Conservation (phyloP, 257 asterid genomes). For the Nyctanthes arbortristis region DNA sequence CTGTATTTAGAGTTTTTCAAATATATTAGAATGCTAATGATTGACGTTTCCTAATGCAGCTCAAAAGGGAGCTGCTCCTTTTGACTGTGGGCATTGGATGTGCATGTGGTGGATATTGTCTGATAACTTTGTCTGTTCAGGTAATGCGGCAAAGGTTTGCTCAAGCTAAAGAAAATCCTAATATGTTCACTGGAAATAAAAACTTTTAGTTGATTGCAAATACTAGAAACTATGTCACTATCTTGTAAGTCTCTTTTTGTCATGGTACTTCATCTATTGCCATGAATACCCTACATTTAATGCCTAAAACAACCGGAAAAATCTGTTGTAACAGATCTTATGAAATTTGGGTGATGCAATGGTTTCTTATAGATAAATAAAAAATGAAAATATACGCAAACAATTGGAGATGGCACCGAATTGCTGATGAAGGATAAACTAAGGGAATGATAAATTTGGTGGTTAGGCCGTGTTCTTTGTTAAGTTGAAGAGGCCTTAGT, state of each 20-base stretch:
- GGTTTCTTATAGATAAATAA: background rate
- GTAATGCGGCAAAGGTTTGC: conserved; percentile 33
- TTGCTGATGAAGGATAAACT: background rate
- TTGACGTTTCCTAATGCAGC: conserved; percentile 53
- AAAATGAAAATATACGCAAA: background rate
- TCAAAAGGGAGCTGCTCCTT: conserved; percentile 82
- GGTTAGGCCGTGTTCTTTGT: background rate
- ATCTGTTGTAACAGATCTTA: background rate
- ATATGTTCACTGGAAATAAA: conserved; percentile 6
- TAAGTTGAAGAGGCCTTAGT: background rate
- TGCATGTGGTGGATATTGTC: conserved; percentile 92
- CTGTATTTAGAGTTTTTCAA: conserved; percentile 4
- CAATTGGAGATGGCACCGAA: background rate
- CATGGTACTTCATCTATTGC: background rate
- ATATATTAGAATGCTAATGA: conserved; percentile 35
- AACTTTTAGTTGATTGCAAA: background rate
- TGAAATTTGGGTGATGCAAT: background rate
- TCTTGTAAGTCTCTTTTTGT: background rate
- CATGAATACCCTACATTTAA: conserved; percentile 7
- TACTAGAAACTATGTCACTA: background rate
- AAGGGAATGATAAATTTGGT: background rate
- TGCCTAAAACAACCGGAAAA: background rate
- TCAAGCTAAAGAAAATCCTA: background rate
- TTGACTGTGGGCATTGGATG: conserved; percentile 82
- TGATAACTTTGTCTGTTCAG: conserved; percentile 72